phyloP scores from a whole-genome alignment of 768 basidiomycete species.

The Boletus sp. region DNA sequence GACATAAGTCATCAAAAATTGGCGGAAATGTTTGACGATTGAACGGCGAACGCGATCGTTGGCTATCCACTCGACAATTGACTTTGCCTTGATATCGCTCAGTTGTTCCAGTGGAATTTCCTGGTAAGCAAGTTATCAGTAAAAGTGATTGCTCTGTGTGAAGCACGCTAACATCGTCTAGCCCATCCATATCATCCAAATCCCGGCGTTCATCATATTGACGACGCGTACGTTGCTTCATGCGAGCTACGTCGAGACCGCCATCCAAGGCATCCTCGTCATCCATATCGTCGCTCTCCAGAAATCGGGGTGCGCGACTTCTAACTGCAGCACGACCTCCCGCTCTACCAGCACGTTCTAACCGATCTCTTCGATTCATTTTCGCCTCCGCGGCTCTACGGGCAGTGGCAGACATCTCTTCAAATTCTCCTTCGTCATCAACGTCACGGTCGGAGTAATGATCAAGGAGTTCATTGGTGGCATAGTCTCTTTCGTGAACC shows the following conservation, averaged over 20 bases:
- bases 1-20: conserved; percentile 94
- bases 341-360: conserved; percentile 61
- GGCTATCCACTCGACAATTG: conserved; percentile 97
- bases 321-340: conserved; percentile 76
- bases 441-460: conserved; percentile 84
- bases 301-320: conserved; percentile 81
- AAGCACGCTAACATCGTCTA: conserved; percentile 68
- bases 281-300: conserved; percentile 79
- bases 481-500: conserved; percentile 67
- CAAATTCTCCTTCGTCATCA: conserved; percentile 75
- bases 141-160: neutral
- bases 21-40: conserved; percentile 88
- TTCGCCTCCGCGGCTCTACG: conserved; percentile 81
- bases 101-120: conserved; percentile 95
- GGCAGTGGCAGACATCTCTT: conserved; percentile 62
- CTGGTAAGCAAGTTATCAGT: conserved; percentile 40
- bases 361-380: conserved; percentile 87
- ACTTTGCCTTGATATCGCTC: conserved; percentile 96
- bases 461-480: conserved; percentile 78
- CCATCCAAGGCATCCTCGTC: conserved; percentile 72
- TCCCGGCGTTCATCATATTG: conserved; percentile 94
- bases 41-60: conserved; percentile 87
- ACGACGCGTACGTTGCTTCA: conserved; percentile 80
- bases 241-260: conserved; percentile 62
- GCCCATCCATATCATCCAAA: conserved; percentile 85